Evolutionary conservation across 345 rosid genomes (phyloP).

Genomic region (Populus davidiana): DNA sequence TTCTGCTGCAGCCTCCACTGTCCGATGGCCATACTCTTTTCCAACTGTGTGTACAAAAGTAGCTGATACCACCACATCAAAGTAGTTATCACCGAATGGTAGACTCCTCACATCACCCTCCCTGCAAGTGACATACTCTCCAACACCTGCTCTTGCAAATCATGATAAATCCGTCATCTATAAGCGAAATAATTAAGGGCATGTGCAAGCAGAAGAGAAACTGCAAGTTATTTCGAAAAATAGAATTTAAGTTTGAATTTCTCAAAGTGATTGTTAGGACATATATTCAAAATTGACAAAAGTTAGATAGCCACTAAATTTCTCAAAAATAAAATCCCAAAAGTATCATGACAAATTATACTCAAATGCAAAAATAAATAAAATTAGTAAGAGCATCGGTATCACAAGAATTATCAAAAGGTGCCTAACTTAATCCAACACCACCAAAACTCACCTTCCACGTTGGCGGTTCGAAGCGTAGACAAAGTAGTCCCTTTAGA

Average conservation of each 20-base stretch:
- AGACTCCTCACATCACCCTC: slow-evolving; percentile 84
- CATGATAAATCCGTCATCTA: background rate
- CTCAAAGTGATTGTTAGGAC: background rate
- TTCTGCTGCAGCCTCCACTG: slow-evolving; percentile 93
- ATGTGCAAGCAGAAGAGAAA: background rate
- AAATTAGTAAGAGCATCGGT: background rate
- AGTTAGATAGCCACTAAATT: background rate
- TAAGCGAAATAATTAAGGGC: background rate
- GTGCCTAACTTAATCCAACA: background rate
- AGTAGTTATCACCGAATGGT: slow-evolving; percentile 77
- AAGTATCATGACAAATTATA: background rate
- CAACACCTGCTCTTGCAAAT: slow-evolving; percentile 50
- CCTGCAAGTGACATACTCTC: slow-evolving; percentile 90
- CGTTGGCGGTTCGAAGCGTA: slow-evolving; percentile 81
- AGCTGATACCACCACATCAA: slow-evolving; percentile 92
- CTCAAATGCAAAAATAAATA: background rate
- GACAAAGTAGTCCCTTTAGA: slow-evolving; percentile 72
- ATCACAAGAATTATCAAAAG: background rate
- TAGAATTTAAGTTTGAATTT: background rate
- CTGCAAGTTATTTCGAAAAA: background rate
- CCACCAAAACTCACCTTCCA: slow-evolving; percentile 57
- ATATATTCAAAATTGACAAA: background rate
- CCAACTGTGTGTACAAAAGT: slow-evolving; percentile 79
- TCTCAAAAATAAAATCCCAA: background rate
- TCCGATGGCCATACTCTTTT: slow-evolving; percentile 73